Base-by-base conservation (phyloP, 139 green algal species). In the Tetraselmis chui region DNA sequence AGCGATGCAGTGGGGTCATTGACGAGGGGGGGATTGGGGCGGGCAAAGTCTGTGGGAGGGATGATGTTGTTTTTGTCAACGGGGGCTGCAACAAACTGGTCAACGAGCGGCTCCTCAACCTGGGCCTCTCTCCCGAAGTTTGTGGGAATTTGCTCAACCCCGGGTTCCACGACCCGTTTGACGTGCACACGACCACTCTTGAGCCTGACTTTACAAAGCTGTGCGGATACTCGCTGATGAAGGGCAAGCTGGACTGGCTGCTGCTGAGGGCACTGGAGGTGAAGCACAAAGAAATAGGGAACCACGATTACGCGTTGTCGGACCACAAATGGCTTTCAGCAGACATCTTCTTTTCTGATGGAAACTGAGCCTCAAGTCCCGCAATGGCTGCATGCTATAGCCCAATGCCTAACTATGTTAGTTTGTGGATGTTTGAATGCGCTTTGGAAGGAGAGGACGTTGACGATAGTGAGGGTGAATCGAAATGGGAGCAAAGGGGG, bases 291-390 rank as follows among this genome's bases (percentile, higher is more conserved):
- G 29, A 30, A 0, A 88, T 95, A 28, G 93, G 92, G 28, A 98
- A 97, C 77, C 77, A 91, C 1, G 77, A 89, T 30, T 98, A 93
- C 81, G 45, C 59, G 27, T 87, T 89, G 0, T 93, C 86, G 1
- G 94, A 98, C 83, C 94, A 98, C 87, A 93, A 91, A 67, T 95
- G 90, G 92, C 85, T 98, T n/a, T 59, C 31, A 27, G 87, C 81
- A 1, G 80, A 88, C 28, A 85, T 90, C 45, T n/a, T n/a, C n/a
- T n/a, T n/a, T n/a, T n/a, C n/a, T n/a, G n/a, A n/a, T n/a, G n/a
- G n/a, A n/a, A n/a, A n/a, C n/a, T n/a, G n/a, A n/a, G n/a, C n/a
- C n/a, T n/a, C n/a, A n/a, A n/a, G n/a, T n/a, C n/a, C n/a, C n/a
- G n/a, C n/a, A n/a, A n/a, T n/a, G n/a, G n/a, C n/a, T n/a, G n/a